These are phyloP conservation scores for Oropetium thomaeum DNA, from an alignment of 176 grass and related monocot genomes.

Conservation along the genomic window DNA sequence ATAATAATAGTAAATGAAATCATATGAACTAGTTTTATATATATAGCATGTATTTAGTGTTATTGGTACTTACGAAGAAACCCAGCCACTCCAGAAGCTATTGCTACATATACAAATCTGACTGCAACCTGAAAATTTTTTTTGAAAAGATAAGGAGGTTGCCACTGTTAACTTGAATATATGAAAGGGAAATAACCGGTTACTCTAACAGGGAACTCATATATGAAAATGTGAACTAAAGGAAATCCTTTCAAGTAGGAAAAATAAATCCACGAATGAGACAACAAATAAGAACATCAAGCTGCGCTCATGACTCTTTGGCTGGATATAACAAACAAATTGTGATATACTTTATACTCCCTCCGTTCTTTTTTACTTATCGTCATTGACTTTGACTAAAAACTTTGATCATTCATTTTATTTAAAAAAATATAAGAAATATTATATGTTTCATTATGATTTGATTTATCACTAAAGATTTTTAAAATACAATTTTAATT, in stretches of 20 bases:
- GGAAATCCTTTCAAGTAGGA: neutral
- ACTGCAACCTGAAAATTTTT: constrained; percentile 65
- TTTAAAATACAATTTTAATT: too few relatives aligned
- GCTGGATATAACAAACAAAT: neutral
- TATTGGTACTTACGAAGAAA: constrained; percentile 65
- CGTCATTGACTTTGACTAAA: too few relatives aligned
- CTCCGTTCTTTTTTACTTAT: too few relatives aligned
- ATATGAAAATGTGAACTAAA: neutral
- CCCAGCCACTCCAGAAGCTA: constrained; percentile 39
- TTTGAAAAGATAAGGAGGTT: neutral
- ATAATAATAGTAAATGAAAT: neutral
- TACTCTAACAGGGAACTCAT: too few relatives aligned
- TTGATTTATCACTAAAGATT: too few relatives aligned
- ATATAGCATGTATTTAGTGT: neutral
- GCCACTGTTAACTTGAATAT: neutral
- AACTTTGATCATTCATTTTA: too few relatives aligned
- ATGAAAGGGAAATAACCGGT: too few relatives aligned
- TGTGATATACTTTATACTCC: neutral
- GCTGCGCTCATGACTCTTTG: neutral
- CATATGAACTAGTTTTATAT: neutral
- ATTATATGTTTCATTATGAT: too few relatives aligned
- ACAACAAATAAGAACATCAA: neutral
- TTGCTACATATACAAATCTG: constrained; percentile 63
- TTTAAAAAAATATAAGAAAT: too few relatives aligned
- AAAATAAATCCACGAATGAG: neutral